Evolutionary conservation across 495 filamentous ascomycete species (phyloP).

Genomic region (Parathielavia appendiculata): DNA sequence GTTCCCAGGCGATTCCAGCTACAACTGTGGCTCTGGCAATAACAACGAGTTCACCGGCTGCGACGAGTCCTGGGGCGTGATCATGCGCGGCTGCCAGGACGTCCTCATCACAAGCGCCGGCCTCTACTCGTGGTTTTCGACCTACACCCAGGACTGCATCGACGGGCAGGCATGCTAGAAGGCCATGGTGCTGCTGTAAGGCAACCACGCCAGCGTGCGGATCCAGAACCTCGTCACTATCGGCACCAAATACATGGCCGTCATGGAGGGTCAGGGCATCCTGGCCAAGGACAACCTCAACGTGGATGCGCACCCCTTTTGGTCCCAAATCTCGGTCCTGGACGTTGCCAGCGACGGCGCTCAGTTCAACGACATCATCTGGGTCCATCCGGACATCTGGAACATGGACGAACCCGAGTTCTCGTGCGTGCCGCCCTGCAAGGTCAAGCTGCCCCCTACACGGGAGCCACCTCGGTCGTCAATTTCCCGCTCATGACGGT

Average conservation of each 20-base stretch:
- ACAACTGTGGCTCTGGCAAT: slow-evolving; percentile 1
- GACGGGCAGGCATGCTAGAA: slow-evolving; percentile 67
- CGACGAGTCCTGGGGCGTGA: slow-evolving; percentile 28
- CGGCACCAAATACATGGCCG: slow-evolving; percentile 8
- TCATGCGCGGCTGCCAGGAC: slow-evolving; percentile 19
- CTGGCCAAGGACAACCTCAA: slow-evolving; percentile 24
- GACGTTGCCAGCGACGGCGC: slow-evolving; percentile 22
- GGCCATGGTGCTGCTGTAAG: slow-evolving; percentile 71
- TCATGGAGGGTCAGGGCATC: slow-evolving; percentile 22
- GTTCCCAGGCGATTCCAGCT: slow-evolving; percentile 22
- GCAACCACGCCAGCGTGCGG: slow-evolving; percentile 52
- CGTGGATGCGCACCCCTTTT: slow-evolving; percentile 23
- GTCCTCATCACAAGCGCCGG: slow-evolving; percentile 26
- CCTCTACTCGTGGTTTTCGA: slow-evolving; percentile 30
- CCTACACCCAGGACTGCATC: slow-evolving; percentile 69
- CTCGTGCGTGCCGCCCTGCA: slow-evolving; percentile 25
- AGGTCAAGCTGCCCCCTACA: slow-evolving; percentile 26
- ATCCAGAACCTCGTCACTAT: slow-evolving; percentile 20
- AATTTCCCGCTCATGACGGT: slow-evolving; percentile 27
- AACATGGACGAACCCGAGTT: slow-evolving; percentile 23
- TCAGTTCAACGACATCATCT: slow-evolving; percentile 18
- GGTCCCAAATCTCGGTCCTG: slow-evolving; percentile 26
- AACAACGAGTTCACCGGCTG: slow-evolving; percentile 17
- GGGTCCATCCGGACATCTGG: slow-evolving; percentile 25
- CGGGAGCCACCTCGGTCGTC: slow-evolving; percentile 23